A percentile compares a stretch with the other conserved stretches of the same genome.
phyloP scores from a whole-genome alignment of 2,329 filamentous ascomycete species.

The Cercospora beticola region DNA sequence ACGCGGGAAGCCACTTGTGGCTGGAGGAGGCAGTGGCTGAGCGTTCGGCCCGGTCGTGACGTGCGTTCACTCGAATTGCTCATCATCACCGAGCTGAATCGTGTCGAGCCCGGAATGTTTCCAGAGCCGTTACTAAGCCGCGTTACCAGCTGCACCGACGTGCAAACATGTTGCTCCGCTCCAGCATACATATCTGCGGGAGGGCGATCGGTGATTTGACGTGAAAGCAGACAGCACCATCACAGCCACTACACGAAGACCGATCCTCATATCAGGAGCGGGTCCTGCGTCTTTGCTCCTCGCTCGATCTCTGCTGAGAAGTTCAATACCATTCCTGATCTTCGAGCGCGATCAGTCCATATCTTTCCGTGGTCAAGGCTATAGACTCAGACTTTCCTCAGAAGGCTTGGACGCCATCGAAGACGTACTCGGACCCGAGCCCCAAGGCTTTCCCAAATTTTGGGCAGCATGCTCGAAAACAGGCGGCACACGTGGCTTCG shows the following conservation, averaged over 20 bases:
- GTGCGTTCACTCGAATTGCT: not conserved
- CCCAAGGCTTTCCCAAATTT: constrained; percentile 51
- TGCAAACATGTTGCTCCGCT: not conserved
- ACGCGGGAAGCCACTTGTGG: not conserved
- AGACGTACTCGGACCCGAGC: constrained; percentile 41
- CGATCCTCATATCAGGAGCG: constrained; percentile 45
- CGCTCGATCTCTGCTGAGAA: constrained; percentile 39
- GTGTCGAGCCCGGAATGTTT: not conserved
- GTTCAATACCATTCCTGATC: constrained; percentile 42
- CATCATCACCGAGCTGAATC: not conserved
- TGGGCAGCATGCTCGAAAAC: constrained; percentile 62
- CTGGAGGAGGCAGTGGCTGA: not conserved
- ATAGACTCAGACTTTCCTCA: constrained; percentile 58
- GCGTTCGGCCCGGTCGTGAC: not conserved
- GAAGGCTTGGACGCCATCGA: constrained; percentile 63
- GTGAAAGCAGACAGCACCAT: constrained; percentile 1
- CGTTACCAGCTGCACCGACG: not conserved
- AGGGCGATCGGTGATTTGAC: not conserved
- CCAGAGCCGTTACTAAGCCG: not conserved
- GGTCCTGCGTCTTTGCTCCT: constrained; percentile 44
- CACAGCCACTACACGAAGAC: constrained; percentile 33
- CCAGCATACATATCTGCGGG: not conserved
- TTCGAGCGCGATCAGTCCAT: constrained; percentile 50
- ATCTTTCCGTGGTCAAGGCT: constrained; percentile 62
- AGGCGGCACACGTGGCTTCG: constrained; percentile 53